Evolutionary conservation across 2,329 filamentous ascomycete species (phyloP).

Genomic region (Pseudogymnoascus sp.): DNA sequence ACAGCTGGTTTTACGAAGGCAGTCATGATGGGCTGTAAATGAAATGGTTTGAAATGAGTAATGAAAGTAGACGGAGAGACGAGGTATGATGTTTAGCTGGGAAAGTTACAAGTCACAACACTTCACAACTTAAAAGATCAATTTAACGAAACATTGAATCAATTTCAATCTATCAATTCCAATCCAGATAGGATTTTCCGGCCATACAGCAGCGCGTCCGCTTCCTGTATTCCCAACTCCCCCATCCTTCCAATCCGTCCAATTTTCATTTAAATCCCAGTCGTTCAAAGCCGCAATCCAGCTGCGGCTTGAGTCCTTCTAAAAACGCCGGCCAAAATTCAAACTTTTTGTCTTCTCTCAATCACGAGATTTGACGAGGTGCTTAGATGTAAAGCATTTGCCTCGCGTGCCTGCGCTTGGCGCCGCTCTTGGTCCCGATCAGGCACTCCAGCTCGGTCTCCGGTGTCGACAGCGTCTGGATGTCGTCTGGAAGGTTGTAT

Average conservation of each 20-base stretch:
- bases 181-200: not conserved
- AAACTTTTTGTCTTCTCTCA: constrained; percentile 2
- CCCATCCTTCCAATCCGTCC: not conserved
- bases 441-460: constrained; percentile 43
- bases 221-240: constrained; percentile 8
- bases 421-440: constrained; percentile 21
- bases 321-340: constrained; percentile 4
- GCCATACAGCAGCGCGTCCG: constrained; percentile 4
- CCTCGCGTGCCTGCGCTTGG: constrained; percentile 13
- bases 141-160: not conserved
- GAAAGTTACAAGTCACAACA: not conserved
- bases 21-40: too few relatives aligned
- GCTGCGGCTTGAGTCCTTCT: not conserved
- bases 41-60: too few relatives aligned
- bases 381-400: not conserved
- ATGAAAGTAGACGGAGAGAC: not conserved
- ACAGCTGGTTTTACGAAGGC: not conserved
- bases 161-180: not conserved
- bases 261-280: not conserved
- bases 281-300: constrained; percentile 2
- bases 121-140: not conserved
- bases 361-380: not conserved
- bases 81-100: not conserved
- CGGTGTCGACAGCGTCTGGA: constrained; percentile 47
- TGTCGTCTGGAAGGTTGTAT: constrained; percentile 48